Base-by-base conservation (phyloP, 306 rosid species). In the Dicorynia guianensis region DNA sequence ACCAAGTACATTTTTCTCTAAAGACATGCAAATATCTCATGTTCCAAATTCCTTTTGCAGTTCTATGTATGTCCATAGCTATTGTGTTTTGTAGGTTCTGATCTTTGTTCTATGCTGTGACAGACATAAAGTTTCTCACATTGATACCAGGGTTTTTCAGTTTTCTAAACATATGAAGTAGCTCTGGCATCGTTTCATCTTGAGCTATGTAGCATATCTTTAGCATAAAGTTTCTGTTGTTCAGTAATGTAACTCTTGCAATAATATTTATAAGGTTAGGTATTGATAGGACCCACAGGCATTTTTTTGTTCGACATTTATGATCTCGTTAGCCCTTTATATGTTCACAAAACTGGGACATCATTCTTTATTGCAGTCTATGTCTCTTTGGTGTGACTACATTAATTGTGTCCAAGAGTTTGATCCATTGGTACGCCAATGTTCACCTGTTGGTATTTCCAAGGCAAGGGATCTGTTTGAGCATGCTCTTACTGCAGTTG, bases 381-480 rank as follows among this genome's bases (percentile, higher is more conserved):
- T 84, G 63, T 50, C 97, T 71, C 89, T 95, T 7, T 95, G 99
- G 97, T 69, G 70, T 55, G 91, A 89, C 82, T 95, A 89, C 88
- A 47, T 95, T 52, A 70, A 81, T 69, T 95, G 73, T 59, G 76
- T 89, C 47, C 96, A 71, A 84, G 92, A 90, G 63, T 72, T 83
- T 75, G 97, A 95, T 71, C 87, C 92, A 15, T 56, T 70, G 56
- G 88, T 88, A 42, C 67, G 40, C 47, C 85, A 89, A 61, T 78
- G 79, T 86, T 85, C 88, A 19, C 82, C 84, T 48, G 60, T 84
- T 78, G 97, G 96, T 25, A 69, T 92, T 77, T 82, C 85, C 4
- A 92, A 85, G 86, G 87, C 86, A 56, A 87, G 96, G 80, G 97
- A 86, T 76, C 82, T 92, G 30, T 95, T 86, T 82, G 97, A 95